Conservation (phyloP, 305 asterid genomes). For the Fraxinus nigra region DNA sequence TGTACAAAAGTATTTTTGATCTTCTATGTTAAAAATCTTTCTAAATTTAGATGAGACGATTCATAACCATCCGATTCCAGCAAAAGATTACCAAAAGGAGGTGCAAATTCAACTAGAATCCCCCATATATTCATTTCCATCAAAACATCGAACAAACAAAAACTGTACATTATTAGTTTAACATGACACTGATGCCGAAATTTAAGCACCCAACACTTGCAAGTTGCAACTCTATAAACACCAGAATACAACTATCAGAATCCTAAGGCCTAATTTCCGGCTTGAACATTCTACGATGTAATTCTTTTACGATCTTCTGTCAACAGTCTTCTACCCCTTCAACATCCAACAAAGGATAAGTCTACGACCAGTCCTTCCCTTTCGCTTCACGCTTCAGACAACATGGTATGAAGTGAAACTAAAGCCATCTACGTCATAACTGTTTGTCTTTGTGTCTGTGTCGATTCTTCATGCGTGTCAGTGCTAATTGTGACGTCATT, state of each 20-base stretch:
- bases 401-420: background rate
- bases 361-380: background rate
- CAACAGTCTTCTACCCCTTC: background rate
- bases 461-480: conserved; percentile 25
- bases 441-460: conserved; percentile 37
- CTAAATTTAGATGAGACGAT: background rate
- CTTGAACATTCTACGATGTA: background rate
- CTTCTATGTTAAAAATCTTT: too few species aligned
- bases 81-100: background rate
- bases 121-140: background rate
- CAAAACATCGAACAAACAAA: background rate
- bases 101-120: background rate
- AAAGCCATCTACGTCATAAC: conserved; percentile 43
- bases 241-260: background rate
- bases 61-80: background rate
- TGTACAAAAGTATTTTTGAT: too few species aligned
- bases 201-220: background rate
- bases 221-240: background rate
- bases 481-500: conserved; percentile 5
- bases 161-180: conserved; percentile 14
- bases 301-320: background rate
- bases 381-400: background rate
- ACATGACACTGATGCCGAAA: background rate
- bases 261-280: background rate
- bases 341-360: background rate